Percentiles rank a stretch among this genome's conserved stretches.
phyloP scores from a whole-genome alignment of 495 filamentous ascomycete species.

The Sordaria brevicollis region DNA sequence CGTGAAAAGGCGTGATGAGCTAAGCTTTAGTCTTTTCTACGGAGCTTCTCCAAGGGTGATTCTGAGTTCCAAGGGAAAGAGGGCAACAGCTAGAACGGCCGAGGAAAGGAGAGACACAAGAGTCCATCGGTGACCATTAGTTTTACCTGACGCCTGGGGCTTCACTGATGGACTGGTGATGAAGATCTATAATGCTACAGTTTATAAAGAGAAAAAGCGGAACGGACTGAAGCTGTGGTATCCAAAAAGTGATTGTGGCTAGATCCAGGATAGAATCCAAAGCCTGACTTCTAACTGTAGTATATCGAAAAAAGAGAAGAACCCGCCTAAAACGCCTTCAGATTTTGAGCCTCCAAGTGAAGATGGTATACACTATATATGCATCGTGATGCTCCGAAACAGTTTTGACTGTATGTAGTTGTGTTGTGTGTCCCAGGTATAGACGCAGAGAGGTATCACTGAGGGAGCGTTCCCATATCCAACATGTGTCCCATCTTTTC shows the following conservation, averaged over 20 bases:
- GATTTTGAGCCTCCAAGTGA: neutral
- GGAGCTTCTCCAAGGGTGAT: neutral
- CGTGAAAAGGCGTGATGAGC: neutral
- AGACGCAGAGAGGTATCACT: too few species aligned
- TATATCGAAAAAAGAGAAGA: neutral
- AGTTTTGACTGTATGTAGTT: neutral
- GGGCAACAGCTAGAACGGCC: too few species aligned
- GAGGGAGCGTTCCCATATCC: slow-evolving; percentile 17
- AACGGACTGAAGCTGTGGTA: too few species aligned
- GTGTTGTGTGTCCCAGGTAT: neutral
- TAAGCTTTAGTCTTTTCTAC: neutral
- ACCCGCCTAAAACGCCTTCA: neutral
- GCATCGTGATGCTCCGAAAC: neutral
- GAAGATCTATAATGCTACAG: too few species aligned
- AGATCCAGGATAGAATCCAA: neutral
- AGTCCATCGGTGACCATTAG: too few species aligned
- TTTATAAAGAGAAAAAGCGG: too few species aligned
- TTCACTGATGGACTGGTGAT: neutral
- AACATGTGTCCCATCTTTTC: slow-evolving; percentile 35
- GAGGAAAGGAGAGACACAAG: too few species aligned
- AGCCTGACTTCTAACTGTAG: neutral
- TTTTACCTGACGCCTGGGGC: too few species aligned
- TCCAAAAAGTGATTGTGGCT: too few species aligned
- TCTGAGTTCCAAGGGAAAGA: too few species aligned
- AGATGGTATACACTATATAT: neutral